Conservation (phyloP, 805 yeast genomes). For the Pichia eremophila region DNA sequence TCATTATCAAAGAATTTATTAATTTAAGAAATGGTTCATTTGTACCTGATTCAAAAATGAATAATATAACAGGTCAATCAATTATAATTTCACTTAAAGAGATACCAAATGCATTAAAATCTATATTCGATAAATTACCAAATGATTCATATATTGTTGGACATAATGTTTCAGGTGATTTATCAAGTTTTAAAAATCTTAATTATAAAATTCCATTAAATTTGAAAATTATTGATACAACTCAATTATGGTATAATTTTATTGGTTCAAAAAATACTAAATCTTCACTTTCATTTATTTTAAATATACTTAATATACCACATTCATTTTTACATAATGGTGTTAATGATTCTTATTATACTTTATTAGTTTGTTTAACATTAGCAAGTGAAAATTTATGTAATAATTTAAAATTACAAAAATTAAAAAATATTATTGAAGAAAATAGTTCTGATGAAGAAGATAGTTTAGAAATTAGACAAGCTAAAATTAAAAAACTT, state of each 20-base stretch:
- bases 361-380: constrained; percentile 20
- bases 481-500: background rate
- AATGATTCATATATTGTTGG: constrained; percentile 20
- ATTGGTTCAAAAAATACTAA: constrained; percentile 8
- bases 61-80: constrained; percentile 23
- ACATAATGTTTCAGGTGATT: constrained; percentile 22
- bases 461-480: background rate
- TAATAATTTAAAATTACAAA: constrained; percentile 10
- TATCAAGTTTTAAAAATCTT: constrained; percentile 13
- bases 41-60: constrained; percentile 22
- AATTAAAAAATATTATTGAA: background rate
- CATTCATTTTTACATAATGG: constrained; percentile 25
- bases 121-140: constrained; percentile 11
- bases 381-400: constrained; percentile 20
- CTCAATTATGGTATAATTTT: constrained; percentile 19
- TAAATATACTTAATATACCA: constrained; percentile 22
- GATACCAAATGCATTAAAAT: constrained; percentile 11
- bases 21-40: constrained; percentile 15
- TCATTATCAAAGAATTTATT: constrained; percentile 18
- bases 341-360: constrained; percentile 26
- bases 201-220: constrained; percentile 11
- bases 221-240: constrained; percentile 24
- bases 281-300: constrained; percentile 16
- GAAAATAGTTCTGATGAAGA: background rate
- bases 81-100: constrained; percentile 11